Conservation (phyloP, 345 rosid genomes). For the Aquilaria malaccensis region DNA sequence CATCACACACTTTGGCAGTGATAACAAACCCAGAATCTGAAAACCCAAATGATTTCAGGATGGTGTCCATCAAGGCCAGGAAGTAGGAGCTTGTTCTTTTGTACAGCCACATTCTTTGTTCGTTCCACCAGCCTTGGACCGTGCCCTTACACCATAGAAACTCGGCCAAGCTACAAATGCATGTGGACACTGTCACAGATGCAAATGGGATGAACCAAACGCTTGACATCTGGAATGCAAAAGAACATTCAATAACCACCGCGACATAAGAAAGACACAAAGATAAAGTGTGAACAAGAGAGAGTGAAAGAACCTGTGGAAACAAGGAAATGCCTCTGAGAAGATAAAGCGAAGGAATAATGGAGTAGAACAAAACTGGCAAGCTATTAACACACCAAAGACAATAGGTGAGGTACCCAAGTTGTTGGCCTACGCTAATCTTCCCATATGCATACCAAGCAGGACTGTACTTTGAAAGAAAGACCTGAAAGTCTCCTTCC, state of each 20-base stretch:
- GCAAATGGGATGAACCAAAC: slow-evolving; percentile 55
- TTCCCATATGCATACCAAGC: slow-evolving; percentile 43
- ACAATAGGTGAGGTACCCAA: slow-evolving; percentile 36
- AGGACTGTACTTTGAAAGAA: slow-evolving; percentile 55
- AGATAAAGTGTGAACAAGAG: not conserved
- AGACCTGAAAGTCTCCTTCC: slow-evolving; percentile 62
- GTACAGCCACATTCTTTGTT: slow-evolving; percentile 66
- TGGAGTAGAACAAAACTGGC: slow-evolving; percentile 37
- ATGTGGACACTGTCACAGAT: slow-evolving; percentile 28
- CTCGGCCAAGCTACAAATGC: slow-evolving; percentile 39
- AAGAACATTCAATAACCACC: not conserved
- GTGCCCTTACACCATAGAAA: slow-evolving; percentile 54
- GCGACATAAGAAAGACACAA: not conserved
- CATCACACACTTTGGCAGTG: slow-evolving; percentile 60
- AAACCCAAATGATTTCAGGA: slow-evolving; percentile 35
- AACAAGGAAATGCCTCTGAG: slow-evolving; percentile 56
- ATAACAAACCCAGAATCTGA: slow-evolving; percentile 44
- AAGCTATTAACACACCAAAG: slow-evolving; percentile 60
- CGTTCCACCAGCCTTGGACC: slow-evolving; percentile 66
- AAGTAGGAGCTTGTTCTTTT: slow-evolving; percentile 66
- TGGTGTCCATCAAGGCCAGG: slow-evolving; percentile 45
- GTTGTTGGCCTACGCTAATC: slow-evolving; percentile 40
- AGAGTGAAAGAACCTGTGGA: slow-evolving; percentile 28
- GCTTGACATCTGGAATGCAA: slow-evolving; percentile 37
- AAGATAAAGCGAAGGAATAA: slow-evolving; percentile 54